These are phyloP conservation scores for Penicillium cataractarum DNA, from an alignment of 495 filamentous ascomycete genomes.

Conservation along the genomic window DNA sequence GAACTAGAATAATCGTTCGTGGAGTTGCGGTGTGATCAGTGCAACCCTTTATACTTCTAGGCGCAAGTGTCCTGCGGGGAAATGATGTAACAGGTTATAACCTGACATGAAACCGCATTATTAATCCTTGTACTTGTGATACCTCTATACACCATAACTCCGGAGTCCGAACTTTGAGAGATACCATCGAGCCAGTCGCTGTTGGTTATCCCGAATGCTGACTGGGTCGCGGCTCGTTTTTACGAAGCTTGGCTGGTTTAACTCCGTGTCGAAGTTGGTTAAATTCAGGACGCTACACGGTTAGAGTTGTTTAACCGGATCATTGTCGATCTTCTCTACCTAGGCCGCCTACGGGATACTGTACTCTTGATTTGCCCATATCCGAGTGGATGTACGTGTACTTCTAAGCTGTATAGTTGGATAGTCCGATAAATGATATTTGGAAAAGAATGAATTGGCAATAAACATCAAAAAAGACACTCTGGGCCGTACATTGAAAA, in stretches of 20 bases:
- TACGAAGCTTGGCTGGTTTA: conserved; percentile 1
- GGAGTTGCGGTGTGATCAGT: not conserved
- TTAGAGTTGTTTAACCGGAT: not conserved
- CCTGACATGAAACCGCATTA: not conserved
- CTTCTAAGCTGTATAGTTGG: not conserved
- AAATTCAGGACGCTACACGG: not conserved
- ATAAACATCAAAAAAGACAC: not conserved
- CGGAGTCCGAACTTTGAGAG: not conserved
- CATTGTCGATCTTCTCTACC: not conserved
- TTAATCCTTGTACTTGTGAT: conserved; percentile 11
- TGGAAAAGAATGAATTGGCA: not conserved
- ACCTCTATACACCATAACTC: not conserved
- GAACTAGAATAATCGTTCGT: not conserved
- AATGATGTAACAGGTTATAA: conserved; percentile 10
- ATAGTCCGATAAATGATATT: not conserved
- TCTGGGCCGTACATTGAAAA: not conserved
- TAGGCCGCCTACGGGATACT: not conserved
- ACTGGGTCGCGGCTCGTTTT: conserved; percentile 2
- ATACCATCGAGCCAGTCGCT: not conserved
- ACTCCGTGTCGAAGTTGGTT: not conserved
- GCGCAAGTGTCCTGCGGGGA: not conserved
- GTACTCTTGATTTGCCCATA: not conserved
- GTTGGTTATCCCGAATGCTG: not conserved
- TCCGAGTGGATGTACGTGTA: not conserved
- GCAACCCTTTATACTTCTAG: not conserved